phyloP scores from a whole-genome alignment of 805 yeast species.

The Metschnikowia henanensis region DNA sequence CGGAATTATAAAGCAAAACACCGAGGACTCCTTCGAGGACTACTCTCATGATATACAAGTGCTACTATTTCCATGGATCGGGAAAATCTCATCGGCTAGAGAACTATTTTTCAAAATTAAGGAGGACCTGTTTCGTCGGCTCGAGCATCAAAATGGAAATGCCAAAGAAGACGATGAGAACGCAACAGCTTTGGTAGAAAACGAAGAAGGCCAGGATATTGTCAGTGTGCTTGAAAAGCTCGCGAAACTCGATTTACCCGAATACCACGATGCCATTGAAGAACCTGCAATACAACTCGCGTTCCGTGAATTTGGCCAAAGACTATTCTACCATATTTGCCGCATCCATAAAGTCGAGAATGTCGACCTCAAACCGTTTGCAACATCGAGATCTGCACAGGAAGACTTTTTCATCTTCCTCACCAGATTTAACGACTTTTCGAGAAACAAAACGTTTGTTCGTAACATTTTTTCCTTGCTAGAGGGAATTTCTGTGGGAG shows the following conservation, averaged over 20 bases:
- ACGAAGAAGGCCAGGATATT: constrained; percentile 1
- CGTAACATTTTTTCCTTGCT: constrained; percentile 27
- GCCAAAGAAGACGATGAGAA: background rate
- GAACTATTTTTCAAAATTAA: constrained; percentile 47
- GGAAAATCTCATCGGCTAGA: constrained; percentile 60
- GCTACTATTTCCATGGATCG: constrained; percentile 64
- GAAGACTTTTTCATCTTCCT: constrained; percentile 29
- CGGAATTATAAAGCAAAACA: constrained; percentile 40
- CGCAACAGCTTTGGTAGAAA: background rate
- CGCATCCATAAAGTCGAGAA: constrained; percentile 10
- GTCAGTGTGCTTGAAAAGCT: constrained; percentile 8
- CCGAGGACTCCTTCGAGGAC: constrained; percentile 41
- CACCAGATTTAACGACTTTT: constrained; percentile 29
- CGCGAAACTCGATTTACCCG: constrained; percentile 4
- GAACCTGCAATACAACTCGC: constrained; percentile 11
- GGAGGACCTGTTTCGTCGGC: constrained; percentile 15
- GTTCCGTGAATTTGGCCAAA: constrained; percentile 10
- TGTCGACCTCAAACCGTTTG: constrained; percentile 3
- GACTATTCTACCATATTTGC: constrained; percentile 12
- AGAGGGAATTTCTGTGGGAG: constrained; percentile 15
- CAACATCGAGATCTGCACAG: constrained; percentile 8
- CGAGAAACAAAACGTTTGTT: constrained; percentile 31
- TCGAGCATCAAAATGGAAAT: background rate
- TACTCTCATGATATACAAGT: constrained; percentile 60
- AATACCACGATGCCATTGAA: constrained; percentile 4